Base-by-base conservation (phyloP, 768 basidiomycete species). In the Asterophora parasitica region DNA sequence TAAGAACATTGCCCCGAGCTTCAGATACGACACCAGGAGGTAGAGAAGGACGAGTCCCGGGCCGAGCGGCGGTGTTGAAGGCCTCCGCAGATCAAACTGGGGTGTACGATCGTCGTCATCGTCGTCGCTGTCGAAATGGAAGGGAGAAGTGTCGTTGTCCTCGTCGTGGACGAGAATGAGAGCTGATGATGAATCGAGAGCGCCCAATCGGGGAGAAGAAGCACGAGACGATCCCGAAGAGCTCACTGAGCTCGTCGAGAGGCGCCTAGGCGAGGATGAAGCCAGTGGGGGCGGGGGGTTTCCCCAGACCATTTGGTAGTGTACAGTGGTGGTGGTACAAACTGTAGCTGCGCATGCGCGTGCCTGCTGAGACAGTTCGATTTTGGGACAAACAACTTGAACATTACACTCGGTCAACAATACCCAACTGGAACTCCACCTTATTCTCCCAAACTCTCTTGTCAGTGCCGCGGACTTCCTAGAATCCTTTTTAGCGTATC, bases 1-100 rank as follows among this genome's bases (percentile, higher is more conserved):
- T 7, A 85, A 58, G 38, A 81, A 69, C 48, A 88, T 69, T 20
- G 85, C 85, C 17, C 87, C 87, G 19, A 88, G 74, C 57, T 80
- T 84, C 56, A 88, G 73, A 58, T 77, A 83, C 5, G 85, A 84
- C 3, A 78, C 68, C 43, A 85, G 66, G 46, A 89, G 81, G 64
- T 87, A 84, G 8, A 88, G 69, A 57, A 88, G 81, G 40, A 87
- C 76, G 42, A 75, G 57, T 11, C 73, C 66, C 4, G 83, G 74
- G 9, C 76, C 62, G 42, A 88, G 76, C 2, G 81, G 77, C n/a
- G 77, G 77, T 37, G 70, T 64, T 8, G 67, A 70, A 10, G 65
- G 59, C 56, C 68, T 66, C 31, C 67, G 64, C 5, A 71, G 61
- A 52, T 76, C 71, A 52, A 74, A 71, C 40, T 74, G 65, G 0